Evolutionary conservation across 106 monocot genomes (phyloP), one percentile per base, ranked within the genome.

Genomic region (Apostasia shenzhenica): DNA sequence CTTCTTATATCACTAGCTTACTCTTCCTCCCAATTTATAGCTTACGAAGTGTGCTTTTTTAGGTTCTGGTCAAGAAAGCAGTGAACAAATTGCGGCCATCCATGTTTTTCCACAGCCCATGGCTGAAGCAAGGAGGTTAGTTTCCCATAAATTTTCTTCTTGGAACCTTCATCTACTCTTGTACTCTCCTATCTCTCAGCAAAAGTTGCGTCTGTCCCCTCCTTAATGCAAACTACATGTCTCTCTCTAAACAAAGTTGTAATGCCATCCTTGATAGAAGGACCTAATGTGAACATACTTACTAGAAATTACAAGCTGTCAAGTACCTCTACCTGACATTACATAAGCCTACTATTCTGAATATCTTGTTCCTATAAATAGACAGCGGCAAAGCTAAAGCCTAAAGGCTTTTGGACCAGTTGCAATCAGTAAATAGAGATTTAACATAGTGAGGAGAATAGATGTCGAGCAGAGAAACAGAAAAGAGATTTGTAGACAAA

Each of bases 91-190:
- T 54, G 77, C 89, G 70, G 86, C 86, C 41, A 54, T 67, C 44
- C 73, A 59, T 74, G 59, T 80, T 43, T 67, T 80, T 56, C 86
- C 84, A 79, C 93, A 93, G 13, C 93, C 93, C 47, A 78, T 78
- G 77, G 84, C 80, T 55, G 93, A 93, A 67, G 73, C 51, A 59
- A 84, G 57, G 70, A 93, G 89, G 93, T 89, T 46, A 51, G 37
- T 75, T 61, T 72, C 13, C 9, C 39, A 41, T 53, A 49, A 4
- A 55, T 3, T 55, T 14, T 47, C 46, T 46, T 12, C 14, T 44
- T 69, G 14, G 5, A 37, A 41, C 6, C 45, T 4, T 66, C 45
- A 41, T 47, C 52, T 26, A 41, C 41, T 50, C 40, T 45, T 8
- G 6, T 59, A 54, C 26, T 7, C 45, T 26, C 2, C 41, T 14